Base-by-base conservation (phyloP, 176 grass and related monocot species). In the Eleusine coracana region DNA sequence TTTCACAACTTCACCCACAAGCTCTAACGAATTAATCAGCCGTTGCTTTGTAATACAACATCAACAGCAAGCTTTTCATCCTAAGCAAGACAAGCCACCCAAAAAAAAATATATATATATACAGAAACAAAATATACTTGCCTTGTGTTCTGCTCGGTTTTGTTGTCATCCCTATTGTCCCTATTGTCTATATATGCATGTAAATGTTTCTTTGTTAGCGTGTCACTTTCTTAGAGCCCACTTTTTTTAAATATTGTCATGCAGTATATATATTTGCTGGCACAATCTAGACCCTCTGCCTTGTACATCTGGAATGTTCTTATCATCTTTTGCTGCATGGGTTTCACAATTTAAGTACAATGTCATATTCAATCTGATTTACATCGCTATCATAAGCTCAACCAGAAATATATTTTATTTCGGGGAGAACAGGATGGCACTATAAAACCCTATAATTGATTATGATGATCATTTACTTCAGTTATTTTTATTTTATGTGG, bases 221-320 rank as follows among this genome's bases (percentile, higher is more conserved):
- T 20, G 18, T 75, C 70, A 34, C 76, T 79, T 68, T 84, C 87
- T 49, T 68, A 37, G 70, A 29, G 21, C 76, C 69, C 1, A 9
- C 10, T 13, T 70, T 39, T 34, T 71, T 61, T 18, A 0, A 79
- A 37, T 66, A 41, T 50, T 65, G 31, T 12, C 16, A 58, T 69
- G 21, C 27, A 21, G 45, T 37, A 36, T 72, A 28, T 44, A 45
- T 76, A 70, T 52, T 54, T 76, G 36, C 29, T 17, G 27, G 62
- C 11, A 56, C 8, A 45, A 23, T 44, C 66, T n/a, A 65, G 64
- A 66, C 2, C 77, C 11, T 18, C 9, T 59, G 5, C 51, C 17
- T 70, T 28, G 41, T 71, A 45, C 10, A 64, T 21, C 14, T 76
- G 7, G 21, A 58, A 40, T 28, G 13, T 62, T 89, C 34, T 68